Evolutionary conservation across 257 asterid species (phyloP), one percentile per base, ranked within the genome.

Genomic region (Scutellaria barbata): DNA sequence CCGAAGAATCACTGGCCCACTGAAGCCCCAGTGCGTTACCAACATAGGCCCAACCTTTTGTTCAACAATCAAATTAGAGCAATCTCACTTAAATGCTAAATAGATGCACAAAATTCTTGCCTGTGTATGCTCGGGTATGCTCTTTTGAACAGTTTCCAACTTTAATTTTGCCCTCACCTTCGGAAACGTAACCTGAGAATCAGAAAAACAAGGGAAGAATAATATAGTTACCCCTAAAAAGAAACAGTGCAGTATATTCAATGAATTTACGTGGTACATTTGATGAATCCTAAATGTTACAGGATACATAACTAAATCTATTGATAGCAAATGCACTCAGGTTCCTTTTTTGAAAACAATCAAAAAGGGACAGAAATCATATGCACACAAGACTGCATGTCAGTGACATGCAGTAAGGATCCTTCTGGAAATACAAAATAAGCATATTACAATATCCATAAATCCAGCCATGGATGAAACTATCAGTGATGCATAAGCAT

Each of bases 11-110:
- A 85, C 96, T 3, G 99, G 99, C 77, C 99, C 99, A 72, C 96
- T 94, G 69, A 94, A 93, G 59, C 98, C 98, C 99, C 99, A 94
- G 45, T 94, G 98, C 51, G 99, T 94, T 25, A 91, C 95, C 81
- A 94, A 75, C 95, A 94, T 78, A 43, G 99, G 90, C 46, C 99
- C 99, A 74, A 89, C 89, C 98, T 94, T 79, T 69, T 62, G 61
- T 72, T 69, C 52, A 67, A 68, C 77, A 10, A 73, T 79, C 41
- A 68, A 57, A 65, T 84, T 69, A 76, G 77, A 70, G 35, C 39
- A 48, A 62, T 6, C 14, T 45, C 35, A 52, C 5, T 57, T 20
- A 50, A 71, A 63, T 58, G 72, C 40, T 45, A 18, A 73, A 77
- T 53, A 56, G 58, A 64, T 50, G 69, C 64, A 68, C 17, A 78